Evolutionary conservation across 768 basidiomycete genomes (phyloP).

Genomic region (Kondoa malvinella): DNA sequence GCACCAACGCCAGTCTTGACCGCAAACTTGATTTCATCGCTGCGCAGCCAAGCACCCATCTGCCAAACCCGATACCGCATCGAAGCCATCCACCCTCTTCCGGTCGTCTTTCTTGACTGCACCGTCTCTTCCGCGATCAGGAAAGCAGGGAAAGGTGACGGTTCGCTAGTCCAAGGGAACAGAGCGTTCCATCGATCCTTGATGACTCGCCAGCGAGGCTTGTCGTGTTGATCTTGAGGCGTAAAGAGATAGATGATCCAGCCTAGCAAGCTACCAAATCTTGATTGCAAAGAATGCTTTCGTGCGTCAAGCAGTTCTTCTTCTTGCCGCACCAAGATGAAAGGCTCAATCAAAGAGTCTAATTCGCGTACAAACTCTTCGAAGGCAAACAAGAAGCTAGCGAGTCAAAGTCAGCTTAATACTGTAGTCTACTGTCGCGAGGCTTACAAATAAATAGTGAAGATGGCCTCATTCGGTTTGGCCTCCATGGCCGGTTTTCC

Average conservation of each 20-base stretch:
- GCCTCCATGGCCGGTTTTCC: constrained; percentile 5
- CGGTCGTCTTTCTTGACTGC: neutral
- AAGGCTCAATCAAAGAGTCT: constrained; percentile 61
- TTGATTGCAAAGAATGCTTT: neutral
- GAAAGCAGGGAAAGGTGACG: neutral
- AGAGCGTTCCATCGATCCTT: neutral
- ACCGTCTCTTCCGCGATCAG: neutral
- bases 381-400: constrained; percentile 56
- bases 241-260: constrained; percentile 2
- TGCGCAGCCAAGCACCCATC: neutral
- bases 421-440: neutral
- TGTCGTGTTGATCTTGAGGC: neutral
- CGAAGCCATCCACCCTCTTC: neutral
- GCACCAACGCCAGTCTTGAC: constrained; percentile 53
- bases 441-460: constrained; percentile 22
- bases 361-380: constrained; percentile 85
- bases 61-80: neutral
- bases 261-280: neutral
- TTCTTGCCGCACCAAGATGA: constrained; percentile 56
- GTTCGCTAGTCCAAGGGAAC: neutral
- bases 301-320: constrained; percentile 35
- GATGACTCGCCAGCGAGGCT: neutral
- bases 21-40: constrained; percentile 56
- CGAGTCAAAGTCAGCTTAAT: neutral
- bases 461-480: constrained; percentile 22